Evolutionary conservation across 306 rosid genomes (phyloP), one percentile per base, ranked within the genome.

Genomic region (Sindora glabra): DNA sequence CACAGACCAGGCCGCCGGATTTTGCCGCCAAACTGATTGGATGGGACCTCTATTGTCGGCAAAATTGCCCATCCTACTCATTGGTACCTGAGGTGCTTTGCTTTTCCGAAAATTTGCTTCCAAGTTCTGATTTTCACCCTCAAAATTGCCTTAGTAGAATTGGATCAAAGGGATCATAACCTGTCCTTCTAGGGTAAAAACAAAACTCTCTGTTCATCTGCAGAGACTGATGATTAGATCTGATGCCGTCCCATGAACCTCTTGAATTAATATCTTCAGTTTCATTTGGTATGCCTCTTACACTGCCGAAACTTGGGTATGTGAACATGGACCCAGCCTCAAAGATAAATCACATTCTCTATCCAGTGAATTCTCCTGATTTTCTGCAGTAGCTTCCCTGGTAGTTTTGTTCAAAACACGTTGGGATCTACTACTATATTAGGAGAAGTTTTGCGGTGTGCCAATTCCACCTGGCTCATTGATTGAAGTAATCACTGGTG

Each of bases 21-120:
- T 75, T 47, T 74, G 65, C 81, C 77, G 46, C 68, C 58, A 68
- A 72, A 82, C 79, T 64, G 77, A 75, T 81, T 71, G 80, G 89
- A 85, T 77, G 95, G 82, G 73, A 73, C 85, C 70, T 75, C 87
- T 59, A 79, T 50, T 74, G 80, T 81, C 81, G 77, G 75, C 84
- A 83, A 92, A 86, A 92, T 70, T 76, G 80, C 76, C 87, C 88
- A 68, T 76, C 94, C 72, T 67, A 91, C 74, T 77, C 80, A 29
- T 63, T 72, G 74, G 66, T 75, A 69, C 73, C 60, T 73, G 78
- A n/a, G 92, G 84, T 46, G 69, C 81, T 74, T 89, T 89, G 45
- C 86, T 86, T 77, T 89, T 87, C 76, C 80, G n/a, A n/a, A n/a
- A n/a, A n/a, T n/a, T n/a, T n/a, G n/a, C n/a, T n/a, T n/a, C n/a